Base-by-base conservation (phyloP, 1,284 basidiomycete genomes). In the Cutaneotrichosporon cyanovorans region DNA sequence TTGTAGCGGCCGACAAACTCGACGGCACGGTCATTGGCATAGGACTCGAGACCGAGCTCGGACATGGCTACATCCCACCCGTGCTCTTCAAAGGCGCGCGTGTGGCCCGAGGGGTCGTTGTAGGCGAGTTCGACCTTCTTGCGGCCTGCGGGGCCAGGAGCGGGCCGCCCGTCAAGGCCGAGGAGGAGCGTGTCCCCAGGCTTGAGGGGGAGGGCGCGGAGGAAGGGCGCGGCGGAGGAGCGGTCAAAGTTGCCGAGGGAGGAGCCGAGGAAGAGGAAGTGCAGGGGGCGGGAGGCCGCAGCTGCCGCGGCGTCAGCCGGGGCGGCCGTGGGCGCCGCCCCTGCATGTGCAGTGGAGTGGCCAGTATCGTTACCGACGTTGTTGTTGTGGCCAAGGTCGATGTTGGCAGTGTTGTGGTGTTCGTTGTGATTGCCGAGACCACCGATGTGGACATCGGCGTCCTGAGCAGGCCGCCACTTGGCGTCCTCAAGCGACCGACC, bases 171-270 rank as follows among this genome's bases (percentile, higher is more conserved):
- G 66, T 98, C 93, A 40, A 97, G 74, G 5, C 91, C 91, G 19
- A 97, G 73, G 5, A 80, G 66, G 32, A 79, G 67, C 8, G 75
- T 77, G 57, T 79, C 78, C 5, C 75, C 75, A 4, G 55, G 53
- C 10, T 84, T 80, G 37, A 98, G 76, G 11, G 89, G 87, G 19
- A 95, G 75, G 1, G 80, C 79, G 12, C 77, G 77, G 44, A 98
- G 78, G 72, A 98, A 96, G 0, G 77, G 73, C 1, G 78, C 78
- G 7, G 84, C 87, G 21, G 78, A 83, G 15, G 76, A 74, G 20
- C 89, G 80, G n/a, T 76, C 68, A 68, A 97, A 96, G 74, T 97
- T 97, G 12, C 93, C 93, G 12, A 97, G 73, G 0, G 89, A 90
- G 0, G 87, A 93, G 0, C 93, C 93, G n/a, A 97, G 76, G 76